Evolutionary conservation across 805 yeast species (phyloP), one percentile per base, ranked within the genome.

Genomic region (Candida wancherniae): DNA sequence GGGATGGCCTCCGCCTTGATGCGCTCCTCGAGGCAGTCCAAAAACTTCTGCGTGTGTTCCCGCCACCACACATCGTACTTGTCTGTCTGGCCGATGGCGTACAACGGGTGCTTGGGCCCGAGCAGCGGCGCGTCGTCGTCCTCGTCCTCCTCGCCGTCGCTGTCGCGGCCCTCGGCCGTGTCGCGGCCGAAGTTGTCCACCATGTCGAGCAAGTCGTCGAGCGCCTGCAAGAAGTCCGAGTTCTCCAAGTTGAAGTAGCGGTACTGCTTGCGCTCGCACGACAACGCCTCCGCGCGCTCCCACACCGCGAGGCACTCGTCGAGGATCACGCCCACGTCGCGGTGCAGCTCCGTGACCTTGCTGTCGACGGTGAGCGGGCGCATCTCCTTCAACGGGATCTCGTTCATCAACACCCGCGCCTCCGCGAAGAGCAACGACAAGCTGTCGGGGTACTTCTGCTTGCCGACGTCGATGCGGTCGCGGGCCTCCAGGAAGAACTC

Each of bases 401-500:
- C 65, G 42, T 69, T 75, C 16, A 80, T 55, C 11, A 74, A 47
- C 6, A 82, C 68, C 43, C 73, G 71, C 21, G 80, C 62, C 36
- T 70, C 69, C 4, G 81, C 72, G 34, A 81, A 67, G 15, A 59
- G 50, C 36, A 80, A 54, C 9, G 70, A 63, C 6, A 59, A 44
- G 6, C 75, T 65, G 1, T 70, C 63, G 1, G 76, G 69, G 39
- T 60, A 68, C 27, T 59, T 52, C 8, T 64, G 71, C 24, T 75
- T 56, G 0, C 95, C 95, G 9, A 62, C 45, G 5, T 69, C 70
- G 16, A 75, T 63, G 42, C 94, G 71, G 37, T 85, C 95, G 14
- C 81, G 38, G 4, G 94, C 82, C 22, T 82, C 84, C 9, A 72
- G 73, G 31, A 84, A 77, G 51, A 67, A 84, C 28, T 75, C 82